phyloP scores from a whole-genome alignment of 352 stramenopile species.

The Pythium rhizo-oryzae region DNA sequence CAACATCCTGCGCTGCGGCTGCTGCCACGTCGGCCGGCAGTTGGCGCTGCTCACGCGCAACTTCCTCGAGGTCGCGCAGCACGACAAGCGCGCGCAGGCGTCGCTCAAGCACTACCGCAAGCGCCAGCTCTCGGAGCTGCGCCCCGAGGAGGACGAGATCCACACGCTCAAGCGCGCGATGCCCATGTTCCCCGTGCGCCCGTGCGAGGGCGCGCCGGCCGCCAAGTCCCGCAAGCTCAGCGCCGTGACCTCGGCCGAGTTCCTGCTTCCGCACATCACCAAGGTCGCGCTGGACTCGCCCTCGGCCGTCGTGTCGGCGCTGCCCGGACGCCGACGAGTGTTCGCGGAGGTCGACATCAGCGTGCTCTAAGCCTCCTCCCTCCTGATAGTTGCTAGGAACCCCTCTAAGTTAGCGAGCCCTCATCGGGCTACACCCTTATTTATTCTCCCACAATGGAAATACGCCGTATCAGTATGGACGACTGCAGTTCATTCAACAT shows the following conservation, averaged over 20 bases:
- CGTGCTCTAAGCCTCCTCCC: conserved; percentile 1
- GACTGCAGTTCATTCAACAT: conserved; percentile 7
- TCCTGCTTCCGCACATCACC: conserved; percentile 27
- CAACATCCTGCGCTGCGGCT: conserved; percentile 54
- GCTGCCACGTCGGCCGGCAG: conserved; percentile 51
- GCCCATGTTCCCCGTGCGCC: conserved; percentile 30
- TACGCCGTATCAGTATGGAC: conserved; percentile 11
- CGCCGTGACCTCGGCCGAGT: conserved; percentile 38
- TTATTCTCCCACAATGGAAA: conserved; percentile 17
- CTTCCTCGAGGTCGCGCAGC: conserved; percentile 58
- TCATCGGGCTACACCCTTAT: conserved; percentile 16
- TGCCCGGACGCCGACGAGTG: conserved; percentile 60
- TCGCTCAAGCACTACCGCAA: conserved; percentile 37
- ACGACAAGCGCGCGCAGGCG: conserved; percentile 15
- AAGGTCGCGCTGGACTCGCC: conserved; percentile 40
- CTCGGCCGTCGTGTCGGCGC: conserved; percentile 29
- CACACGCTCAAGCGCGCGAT: conserved; percentile 22
- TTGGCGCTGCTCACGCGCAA: conserved; percentile 64
- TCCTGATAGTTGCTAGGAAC: conserved; percentile 14
- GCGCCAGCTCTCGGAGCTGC: conserved; percentile 58
- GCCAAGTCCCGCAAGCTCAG: conserved; percentile 69
- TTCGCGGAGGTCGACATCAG: conserved; percentile 83
- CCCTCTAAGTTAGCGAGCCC: conserved; percentile 21
- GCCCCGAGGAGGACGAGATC: conserved; percentile 38
- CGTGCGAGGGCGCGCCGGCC: not conserved